Evolutionary conservation across 768 basidiomycete genomes (phyloP), one percentile per base, ranked within the genome.

Genomic region (Amanita polypyramis): DNA sequence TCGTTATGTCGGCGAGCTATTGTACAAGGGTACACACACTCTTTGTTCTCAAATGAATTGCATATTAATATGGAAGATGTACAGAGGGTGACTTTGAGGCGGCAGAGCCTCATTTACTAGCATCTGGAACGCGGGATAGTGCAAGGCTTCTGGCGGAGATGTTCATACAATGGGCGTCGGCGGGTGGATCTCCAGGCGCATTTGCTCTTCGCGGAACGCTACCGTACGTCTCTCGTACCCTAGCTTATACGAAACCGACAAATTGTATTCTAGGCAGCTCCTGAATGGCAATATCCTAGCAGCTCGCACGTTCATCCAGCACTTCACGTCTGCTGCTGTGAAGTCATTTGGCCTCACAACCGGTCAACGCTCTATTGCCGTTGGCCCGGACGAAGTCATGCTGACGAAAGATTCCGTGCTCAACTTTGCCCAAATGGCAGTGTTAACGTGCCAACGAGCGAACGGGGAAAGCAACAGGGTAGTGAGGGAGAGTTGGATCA

Each of bases 211-310:
- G 89, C 38, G 92, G 89, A 27, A 80, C 78, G 8, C 70, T 99
- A 47, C 92, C 94, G 85, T 95, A 62, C 47, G 83, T 48, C 6
- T 5, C 11, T 17, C 17, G 14, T 48, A 33, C 38, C n/a, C n/a
- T 17, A 40, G 21, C 30, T 21, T 30, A 30, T 33, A 32, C 45
- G 23, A 12, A 52, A 34, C 48, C 46, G 21, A 33, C 23, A 20
- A 41, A 23, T 49, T 46, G 27, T 42, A 34, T 30, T 15, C 12
- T 56, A 89, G 86, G 49, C 88, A 87, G 57, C 70, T 93, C 19
- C 76, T 76, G 52, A 88, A 91, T 45, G 89, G 90, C 12, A 92
- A 92, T 54, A 84, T 99, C 58, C 78, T 91, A n/a, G 88, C 88
- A 3, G 89, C 95, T 3, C 79, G 80, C n/a, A 79, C 85, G n/a